These are phyloP conservation scores for Epichloe elymi DNA, from an alignment of 2,329 filamentous ascomycete genomes.

Conservation along the genomic window DNA sequence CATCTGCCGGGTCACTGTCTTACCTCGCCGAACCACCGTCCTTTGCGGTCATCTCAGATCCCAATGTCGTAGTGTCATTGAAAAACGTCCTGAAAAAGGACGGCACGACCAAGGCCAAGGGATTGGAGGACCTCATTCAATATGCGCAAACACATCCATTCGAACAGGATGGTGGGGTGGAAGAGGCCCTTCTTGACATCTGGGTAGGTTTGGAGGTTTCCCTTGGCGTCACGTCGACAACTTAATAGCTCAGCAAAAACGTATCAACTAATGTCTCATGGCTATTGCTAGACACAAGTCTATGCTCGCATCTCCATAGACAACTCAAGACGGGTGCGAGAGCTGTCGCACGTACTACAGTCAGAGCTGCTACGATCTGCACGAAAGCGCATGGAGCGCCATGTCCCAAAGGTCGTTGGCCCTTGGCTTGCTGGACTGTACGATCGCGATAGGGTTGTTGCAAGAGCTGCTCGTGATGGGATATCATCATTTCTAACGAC, in stretches of 20 bases:
- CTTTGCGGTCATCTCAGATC: slow-evolving; percentile 61
- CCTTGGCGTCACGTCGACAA: too few relatives aligned
- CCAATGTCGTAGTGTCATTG: slow-evolving; percentile 76
- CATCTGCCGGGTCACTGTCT: slow-evolving; percentile 47
- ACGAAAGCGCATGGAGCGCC: slow-evolving; percentile 72
- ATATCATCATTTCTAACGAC: slow-evolving; percentile 64
- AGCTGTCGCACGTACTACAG: slow-evolving; percentile 69
- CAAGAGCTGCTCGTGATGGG: slow-evolving; percentile 65
- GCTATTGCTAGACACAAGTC: slow-evolving; percentile 52
- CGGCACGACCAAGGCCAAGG: slow-evolving; percentile 80
- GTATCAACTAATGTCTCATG: not conserved
- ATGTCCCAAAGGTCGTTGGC: slow-evolving; percentile 64
- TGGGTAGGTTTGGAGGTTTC: slow-evolving; percentile 47
- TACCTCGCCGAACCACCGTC: slow-evolving; percentile 81
- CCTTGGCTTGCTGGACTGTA: slow-evolving; percentile 87
- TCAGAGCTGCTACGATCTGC: slow-evolving; percentile 45
- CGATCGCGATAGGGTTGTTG: slow-evolving; percentile 68
- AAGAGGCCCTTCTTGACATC: slow-evolving; percentile 73
- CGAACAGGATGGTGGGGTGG: slow-evolving; percentile 47
- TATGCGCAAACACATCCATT: slow-evolving; percentile 43
- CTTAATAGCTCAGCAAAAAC: not conserved
- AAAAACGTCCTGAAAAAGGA: slow-evolving; percentile 92
- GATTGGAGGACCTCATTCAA: slow-evolving; percentile 68
- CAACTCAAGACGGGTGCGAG: slow-evolving; percentile 73
- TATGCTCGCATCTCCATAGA: slow-evolving; percentile 89